A percentile compares a stretch with the other conserved stretches of the same genome.
phyloP scores from a whole-genome alignment of 371 early-diverging fungal genomes.

The Funneliformis caledonium region DNA sequence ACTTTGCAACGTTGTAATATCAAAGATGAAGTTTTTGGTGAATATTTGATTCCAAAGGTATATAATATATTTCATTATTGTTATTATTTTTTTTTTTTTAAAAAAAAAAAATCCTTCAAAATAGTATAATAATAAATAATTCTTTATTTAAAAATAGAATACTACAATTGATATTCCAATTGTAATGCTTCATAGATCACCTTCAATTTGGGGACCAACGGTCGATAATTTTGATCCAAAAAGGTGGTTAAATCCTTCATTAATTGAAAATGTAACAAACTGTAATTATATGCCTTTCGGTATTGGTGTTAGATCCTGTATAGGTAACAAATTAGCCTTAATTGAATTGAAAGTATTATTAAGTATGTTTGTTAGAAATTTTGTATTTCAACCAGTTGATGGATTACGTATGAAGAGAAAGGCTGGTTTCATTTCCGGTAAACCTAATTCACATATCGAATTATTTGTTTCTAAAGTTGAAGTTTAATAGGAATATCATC shows the following conservation, averaged over 20 bases:
- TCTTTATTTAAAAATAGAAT: neutral
- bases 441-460: constrained; percentile 47
- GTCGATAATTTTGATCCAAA: neutral
- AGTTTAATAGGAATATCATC: too few species aligned
- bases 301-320: constrained; percentile 56
- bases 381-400: constrained; percentile 47
- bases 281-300: constrained; percentile 65
- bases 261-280: constrained; percentile 24
- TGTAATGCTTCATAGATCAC: neutral
- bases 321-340: constrained; percentile 51
- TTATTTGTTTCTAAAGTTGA: constrained; percentile 43
- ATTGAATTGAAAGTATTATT: constrained; percentile 52
- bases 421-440: constrained; percentile 42
- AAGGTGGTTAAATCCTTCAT: constrained; percentile 11
- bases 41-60: constrained; percentile 15
- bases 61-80: neutral
- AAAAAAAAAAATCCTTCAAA: too few species aligned
- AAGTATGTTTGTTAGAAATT: constrained; percentile 45
- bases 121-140: neutral
- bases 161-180: neutral
- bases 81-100: neutral
- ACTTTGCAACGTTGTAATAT: neutral
- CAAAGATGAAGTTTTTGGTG: neutral
- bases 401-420: constrained; percentile 46
- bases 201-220: constrained; percentile 4